Evolutionary conservation across 805 yeast species (phyloP), one percentile per base, ranked within the genome.

Genomic region (Lipomyces starkeyi): DNA sequence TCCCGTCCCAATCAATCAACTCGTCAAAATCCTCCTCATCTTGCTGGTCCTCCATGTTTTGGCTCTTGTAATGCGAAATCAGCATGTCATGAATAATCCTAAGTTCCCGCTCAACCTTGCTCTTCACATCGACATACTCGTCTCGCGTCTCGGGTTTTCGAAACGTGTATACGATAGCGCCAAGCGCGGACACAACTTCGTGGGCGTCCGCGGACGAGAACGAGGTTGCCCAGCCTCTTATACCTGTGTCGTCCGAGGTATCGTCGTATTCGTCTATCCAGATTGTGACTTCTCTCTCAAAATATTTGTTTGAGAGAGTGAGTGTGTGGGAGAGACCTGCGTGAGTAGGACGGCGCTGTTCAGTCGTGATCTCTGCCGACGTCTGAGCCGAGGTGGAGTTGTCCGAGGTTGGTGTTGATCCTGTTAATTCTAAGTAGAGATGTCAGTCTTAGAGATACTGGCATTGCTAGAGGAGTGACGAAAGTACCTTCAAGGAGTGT

Each of bases 161-260:
- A 27, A 78, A 66, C 8, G 80, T 77, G 66, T 71, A 74, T 13
- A 81, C 68, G n/a, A 81, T 74, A n/a, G 79, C 77, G 8, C 75
- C 77, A 1, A 81, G 71, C 14, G 75, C 81, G 13, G 78, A 77
- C 0, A 82, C 71, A 0, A 79, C 82, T 62, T 78, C 80, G n/a
- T 54, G 55, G 2, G 83, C 82, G 40, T 74, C 80, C 0, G 67
- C 72, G 5, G 78, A 71, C 14, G 73, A 49, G 66, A 79, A 81
- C 13, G 73, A 73, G 13, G 61, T 57, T 6, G 71, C 73, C 83
- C 83, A 81, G 3, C 65, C 71, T 14, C 59, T n/a, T 67, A 59
- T 57, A 3, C 62, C 66, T 11, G 56, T 43, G 58, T 81, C 77
- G 22, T 52, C 25, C 5, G 35, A 14, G 14, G 52, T 17, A 11